phyloP scores from a whole-genome alignment of 495 filamentous ascomycete genomes.

The Talaromyces nanjingensis region DNA sequence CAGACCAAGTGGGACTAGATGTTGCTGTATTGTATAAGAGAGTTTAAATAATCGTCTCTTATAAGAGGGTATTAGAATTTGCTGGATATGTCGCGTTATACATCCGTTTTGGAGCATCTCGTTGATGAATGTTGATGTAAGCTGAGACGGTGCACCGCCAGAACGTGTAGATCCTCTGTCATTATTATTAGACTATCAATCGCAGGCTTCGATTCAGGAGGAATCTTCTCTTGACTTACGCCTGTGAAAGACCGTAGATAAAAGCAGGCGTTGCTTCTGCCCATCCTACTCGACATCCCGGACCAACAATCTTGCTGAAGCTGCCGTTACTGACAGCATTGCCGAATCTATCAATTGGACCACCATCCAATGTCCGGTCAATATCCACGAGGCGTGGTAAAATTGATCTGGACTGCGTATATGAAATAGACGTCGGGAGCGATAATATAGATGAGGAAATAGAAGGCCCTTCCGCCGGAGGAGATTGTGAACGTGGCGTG shows the following conservation, averaged over 20 bases:
- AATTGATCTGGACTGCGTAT: neutral
- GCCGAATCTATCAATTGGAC: slow-evolving; percentile 45
- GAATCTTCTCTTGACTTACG: slow-evolving; percentile 23
- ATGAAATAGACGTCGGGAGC: neutral
- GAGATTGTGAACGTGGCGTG: neutral
- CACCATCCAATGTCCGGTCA: slow-evolving; percentile 42
- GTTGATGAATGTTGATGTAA: slow-evolving; percentile 55
- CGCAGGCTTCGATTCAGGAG: neutral
- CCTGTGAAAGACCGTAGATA: slow-evolving; percentile 48
- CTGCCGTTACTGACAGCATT: slow-evolving; percentile 64
- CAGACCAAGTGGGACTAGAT: slow-evolving; percentile 50
- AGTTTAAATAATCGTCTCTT: slow-evolving; percentile 40
- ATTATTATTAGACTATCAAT: slow-evolving; percentile 1
- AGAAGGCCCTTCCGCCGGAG: neutral
- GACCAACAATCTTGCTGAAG: slow-evolving; percentile 64
- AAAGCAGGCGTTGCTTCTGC: slow-evolving; percentile 54
- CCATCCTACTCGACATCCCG: slow-evolving; percentile 66
- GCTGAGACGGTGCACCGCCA: slow-evolving; percentile 63
- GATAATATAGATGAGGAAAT: neutral
- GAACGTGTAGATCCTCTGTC: slow-evolving; percentile 52
- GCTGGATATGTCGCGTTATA: slow-evolving; percentile 38
- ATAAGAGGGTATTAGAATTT: slow-evolving; percentile 39
- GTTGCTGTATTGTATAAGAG: slow-evolving; percentile 34
- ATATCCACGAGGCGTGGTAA: slow-evolving; percentile 60
- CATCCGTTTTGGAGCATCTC: slow-evolving; percentile 41